Conservation (phyloP, 1,284 basidiomycete species). For the Trichosporon coremiiforme region DNA sequence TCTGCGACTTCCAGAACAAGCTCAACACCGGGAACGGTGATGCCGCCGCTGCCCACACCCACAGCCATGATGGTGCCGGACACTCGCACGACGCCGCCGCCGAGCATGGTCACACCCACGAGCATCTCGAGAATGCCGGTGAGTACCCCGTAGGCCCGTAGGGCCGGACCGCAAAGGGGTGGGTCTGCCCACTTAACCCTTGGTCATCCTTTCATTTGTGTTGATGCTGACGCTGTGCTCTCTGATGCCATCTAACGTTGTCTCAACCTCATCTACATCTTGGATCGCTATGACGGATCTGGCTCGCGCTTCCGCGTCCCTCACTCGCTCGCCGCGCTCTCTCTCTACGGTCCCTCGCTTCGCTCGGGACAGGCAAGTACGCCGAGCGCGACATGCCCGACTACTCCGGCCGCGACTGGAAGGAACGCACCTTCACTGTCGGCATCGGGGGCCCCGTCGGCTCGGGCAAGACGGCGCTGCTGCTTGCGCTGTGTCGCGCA, state of each 20-base stretch:
- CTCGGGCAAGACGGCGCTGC: slow-evolving; percentile 94
- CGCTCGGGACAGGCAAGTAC: slow-evolving; percentile 92
- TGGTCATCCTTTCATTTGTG: no score
- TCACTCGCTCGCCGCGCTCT: not conserved
- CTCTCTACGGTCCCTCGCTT: no score
- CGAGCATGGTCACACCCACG: slow-evolving; percentile 89
- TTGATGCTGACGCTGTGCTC: not conserved
- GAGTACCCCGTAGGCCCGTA: no score
- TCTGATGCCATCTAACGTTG: no score
- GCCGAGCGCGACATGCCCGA: slow-evolving; percentile 90
- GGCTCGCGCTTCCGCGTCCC: no score
- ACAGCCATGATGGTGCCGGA: slow-evolving; percentile 36
- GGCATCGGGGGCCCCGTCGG: slow-evolving; percentile 98
- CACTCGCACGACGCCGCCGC: slow-evolving; percentile 39
- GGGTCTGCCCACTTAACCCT: no score
- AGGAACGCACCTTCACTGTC: slow-evolving; percentile 91
- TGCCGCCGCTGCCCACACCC: slow-evolving; percentile 24
- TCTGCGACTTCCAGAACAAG: slow-evolving; percentile 54
- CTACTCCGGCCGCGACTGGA: slow-evolving; percentile 79
- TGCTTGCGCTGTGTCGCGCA: slow-evolving; percentile 84
- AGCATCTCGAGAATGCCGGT: slow-evolving; percentile 85
- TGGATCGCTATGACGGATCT: no score
- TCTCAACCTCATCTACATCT: no score
- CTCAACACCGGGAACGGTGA: slow-evolving; percentile 38
- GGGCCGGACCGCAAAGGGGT: no score